A percentile compares a stretch with the other conserved stretches of the same genome.
These are phyloP conservation scores for Aspergillus sp. DNA, from an alignment of 2,329 filamentous ascomycete genomes.

Conservation along the genomic window DNA sequence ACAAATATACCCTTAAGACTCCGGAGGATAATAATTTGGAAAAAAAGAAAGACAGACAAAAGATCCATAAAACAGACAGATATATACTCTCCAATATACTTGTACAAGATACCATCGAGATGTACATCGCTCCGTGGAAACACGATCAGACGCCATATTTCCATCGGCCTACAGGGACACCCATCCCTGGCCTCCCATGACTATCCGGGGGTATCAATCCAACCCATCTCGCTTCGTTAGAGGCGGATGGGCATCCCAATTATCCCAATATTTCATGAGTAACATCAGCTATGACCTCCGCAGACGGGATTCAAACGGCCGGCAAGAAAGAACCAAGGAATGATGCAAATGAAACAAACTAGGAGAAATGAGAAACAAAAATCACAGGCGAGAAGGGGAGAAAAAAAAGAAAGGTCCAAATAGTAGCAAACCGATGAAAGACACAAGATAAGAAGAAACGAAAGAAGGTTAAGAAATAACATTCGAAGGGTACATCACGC, in stretches of 20 bases:
- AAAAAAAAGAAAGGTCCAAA: background rate
- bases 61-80: background rate
- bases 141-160: background rate
- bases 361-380: constrained; percentile 1
- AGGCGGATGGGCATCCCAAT: constrained; percentile 6
- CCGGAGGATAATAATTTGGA: too few species aligned
- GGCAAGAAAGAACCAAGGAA: constrained; percentile 13
- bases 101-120: background rate
- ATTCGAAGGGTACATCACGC: constrained; percentile 17
- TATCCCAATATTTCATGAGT: constrained; percentile 19
- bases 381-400: background rate
- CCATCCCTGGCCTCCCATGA: background rate
- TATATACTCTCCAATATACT: background rate
- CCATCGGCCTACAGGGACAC: background rate
- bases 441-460: constrained; percentile 7
- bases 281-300: constrained; percentile 19
- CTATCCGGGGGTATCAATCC: background rate
- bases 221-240: background rate
- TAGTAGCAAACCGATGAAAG: constrained; percentile 6
- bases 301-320: constrained; percentile 7
- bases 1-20: background rate
- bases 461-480: background rate
- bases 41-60: too few species aligned
- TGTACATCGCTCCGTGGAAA: background rate
- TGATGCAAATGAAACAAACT: constrained; percentile 6